Evolutionary conservation across 2,329 filamentous ascomycete genomes (phyloP).

Genomic region (Chalaropsis thielavioides): DNA sequence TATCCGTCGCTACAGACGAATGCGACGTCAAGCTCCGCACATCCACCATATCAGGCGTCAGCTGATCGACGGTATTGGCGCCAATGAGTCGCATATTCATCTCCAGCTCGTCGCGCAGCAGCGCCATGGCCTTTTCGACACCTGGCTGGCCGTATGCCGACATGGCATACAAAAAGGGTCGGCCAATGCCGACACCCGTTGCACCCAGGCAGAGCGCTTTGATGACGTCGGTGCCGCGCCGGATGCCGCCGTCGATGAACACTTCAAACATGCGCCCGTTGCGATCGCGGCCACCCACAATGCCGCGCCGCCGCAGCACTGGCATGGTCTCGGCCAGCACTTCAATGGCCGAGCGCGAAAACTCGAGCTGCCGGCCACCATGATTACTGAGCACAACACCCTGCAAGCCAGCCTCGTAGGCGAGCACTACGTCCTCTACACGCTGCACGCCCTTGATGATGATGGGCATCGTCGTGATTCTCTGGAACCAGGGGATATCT

Average conservation of each 20-base stretch:
- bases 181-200: conserved; percentile 80
- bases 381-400: conserved; percentile 94
- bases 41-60: conserved; percentile 72
- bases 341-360: conserved; percentile 76
- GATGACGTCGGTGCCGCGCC: conserved; percentile 83
- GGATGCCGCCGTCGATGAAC: conserved; percentile 79
- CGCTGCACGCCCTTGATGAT: conserved; percentile 93
- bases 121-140: conserved; percentile 81
- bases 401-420: conserved; percentile 67
- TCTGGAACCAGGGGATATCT: conserved; percentile 84
- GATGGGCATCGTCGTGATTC: conserved; percentile 87
- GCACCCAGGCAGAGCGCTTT: conserved; percentile 91
- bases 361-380: conserved; percentile 86
- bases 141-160: conserved; percentile 74
- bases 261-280: conserved; percentile 48
- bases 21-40: conserved; percentile 50
- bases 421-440: conserved; percentile 83
- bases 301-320: conserved; percentile 56
- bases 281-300: conserved; percentile 41
- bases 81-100: conserved; percentile 98
- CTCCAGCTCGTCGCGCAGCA: conserved; percentile 91
- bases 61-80: conserved; percentile 54
- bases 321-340: conserved; percentile 90
- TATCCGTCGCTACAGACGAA: conserved; percentile 34
- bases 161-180: conserved; percentile 95